Base-by-base conservation (phyloP, 345 rosid genomes). In the Salix suchowensis region DNA sequence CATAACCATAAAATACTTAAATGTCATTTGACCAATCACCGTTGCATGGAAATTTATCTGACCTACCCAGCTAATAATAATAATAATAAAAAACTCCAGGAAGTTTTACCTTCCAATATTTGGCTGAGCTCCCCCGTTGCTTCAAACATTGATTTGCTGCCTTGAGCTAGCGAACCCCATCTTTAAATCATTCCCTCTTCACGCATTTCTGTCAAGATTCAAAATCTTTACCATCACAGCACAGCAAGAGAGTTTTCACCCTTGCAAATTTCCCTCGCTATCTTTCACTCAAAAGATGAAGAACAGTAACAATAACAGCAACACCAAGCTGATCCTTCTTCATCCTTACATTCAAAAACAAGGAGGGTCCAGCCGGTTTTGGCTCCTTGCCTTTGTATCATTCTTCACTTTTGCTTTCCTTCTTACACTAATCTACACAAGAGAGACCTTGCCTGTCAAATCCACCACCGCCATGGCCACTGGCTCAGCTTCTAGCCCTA, bases 261-360 rank as follows among this genome's bases (percentile, higher is more conserved):
- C 37, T 46, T 4, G 1, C 18, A 46, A 46, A 13, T 70, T 64
- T 65, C 44, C 40, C 55, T 36, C 24, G 37, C 18, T 52, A 62
- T 36, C 68, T 24, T n/a, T 30, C 42, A 50, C 5, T 2, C 18
- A 58, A 40, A 82, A 50, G 61, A 94, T 89, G 96, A 95, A 91
- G 89, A 90, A 83, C 82, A 82, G 70, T 46, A 77, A 26, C 83
- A 89, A 82, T 69, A 84, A 79, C 86, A 34, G 1, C 37, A 95
- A 91, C 88, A 91, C 98, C 2, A 95, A 91, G 85, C 93, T 95
- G 40, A 95, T 95, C 79, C 97, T 95, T 66, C 88, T 95, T 60
- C 98, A 93, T 60, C 98, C 98, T 2, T 93, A 95, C 68, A 88
- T 91, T 79, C 98, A 90, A 69, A 95, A 95, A 75, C 98, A 95